phyloP scores from a whole-genome alignment of 1,139 yeast genomes.

The Suhomyces chickasaworum region DNA sequence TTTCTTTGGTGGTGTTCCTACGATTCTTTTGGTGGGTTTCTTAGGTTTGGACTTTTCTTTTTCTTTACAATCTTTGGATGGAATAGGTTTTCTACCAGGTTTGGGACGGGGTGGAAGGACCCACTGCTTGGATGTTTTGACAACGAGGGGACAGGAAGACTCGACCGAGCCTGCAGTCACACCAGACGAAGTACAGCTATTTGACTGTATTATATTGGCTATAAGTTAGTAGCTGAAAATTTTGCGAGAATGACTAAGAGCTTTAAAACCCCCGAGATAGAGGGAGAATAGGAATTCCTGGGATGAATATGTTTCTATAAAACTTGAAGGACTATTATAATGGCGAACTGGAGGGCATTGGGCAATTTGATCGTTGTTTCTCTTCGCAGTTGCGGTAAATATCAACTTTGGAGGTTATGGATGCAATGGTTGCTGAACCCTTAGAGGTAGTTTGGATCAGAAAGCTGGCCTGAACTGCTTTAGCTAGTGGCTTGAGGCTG shows the following conservation, averaged over 20 bases:
- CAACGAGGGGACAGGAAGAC: conserved; percentile 15
- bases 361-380: neutral
- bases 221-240: conserved; percentile 11
- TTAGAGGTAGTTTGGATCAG: neutral
- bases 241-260: too few relatives aligned
- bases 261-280: too few relatives aligned
- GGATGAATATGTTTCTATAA: neutral
- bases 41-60: conserved; percentile 8
- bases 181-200: conserved; percentile 9
- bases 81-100: conserved; percentile 25
- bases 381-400: neutral
- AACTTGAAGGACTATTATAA: neutral
- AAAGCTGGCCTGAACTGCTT: neutral
- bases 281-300: too few relatives aligned
- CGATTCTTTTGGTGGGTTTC: conserved; percentile 10
- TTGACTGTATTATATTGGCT: conserved; percentile 15
- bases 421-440: neutral
- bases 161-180: neutral
- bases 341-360: neutral
- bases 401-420: neutral
- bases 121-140: conserved; percentile 27
- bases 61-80: conserved; percentile 12
- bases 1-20: conserved; percentile 7
- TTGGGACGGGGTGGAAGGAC: conserved; percentile 31
- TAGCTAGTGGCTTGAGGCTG: neutral